A percentile compares a stretch with the other conserved stretches of the same genome.
Evolutionary conservation across 768 basidiomycete species (phyloP).

Genomic region (Tulasnella sp.): DNA sequence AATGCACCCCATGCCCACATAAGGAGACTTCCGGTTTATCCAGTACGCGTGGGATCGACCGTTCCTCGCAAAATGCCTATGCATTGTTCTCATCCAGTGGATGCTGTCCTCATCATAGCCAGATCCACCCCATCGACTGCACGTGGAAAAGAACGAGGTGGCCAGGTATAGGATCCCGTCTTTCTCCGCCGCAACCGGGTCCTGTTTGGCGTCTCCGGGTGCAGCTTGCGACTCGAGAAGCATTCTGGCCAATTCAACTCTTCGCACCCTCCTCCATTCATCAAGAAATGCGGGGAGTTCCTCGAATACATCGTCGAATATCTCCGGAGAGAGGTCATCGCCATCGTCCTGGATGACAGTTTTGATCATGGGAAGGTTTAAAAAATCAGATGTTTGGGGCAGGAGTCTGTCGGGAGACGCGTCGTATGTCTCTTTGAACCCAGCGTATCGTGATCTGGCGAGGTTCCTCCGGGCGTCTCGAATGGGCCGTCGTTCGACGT

Average conservation of each 20-base stretch:
- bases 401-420: neutral
- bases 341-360: neutral
- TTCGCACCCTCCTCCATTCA: slow-evolving; percentile 4
- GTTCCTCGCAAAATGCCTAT: neutral
- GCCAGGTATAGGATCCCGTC: neutral
- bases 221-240: neutral
- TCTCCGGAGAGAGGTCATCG: neutral
- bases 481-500: neutral
- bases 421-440: neutral
- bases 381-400: neutral
- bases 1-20: neutral
- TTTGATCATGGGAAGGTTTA: neutral
- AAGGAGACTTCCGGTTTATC: too few species aligned
- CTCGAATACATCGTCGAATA: neutral
- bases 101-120: neutral
- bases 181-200: neutral
- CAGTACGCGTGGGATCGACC: too few species aligned
- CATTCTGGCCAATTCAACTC: neutral
- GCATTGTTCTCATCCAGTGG: neutral
- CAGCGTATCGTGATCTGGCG: neutral
- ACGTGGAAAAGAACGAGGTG: neutral
- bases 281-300: neutral
- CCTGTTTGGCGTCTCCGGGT: neutral
- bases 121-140: neutral
- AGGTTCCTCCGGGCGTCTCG: neutral